phyloP scores from a whole-genome alignment of 768 basidiomycete genomes.

The Termitomyces eurrhizus region DNA sequence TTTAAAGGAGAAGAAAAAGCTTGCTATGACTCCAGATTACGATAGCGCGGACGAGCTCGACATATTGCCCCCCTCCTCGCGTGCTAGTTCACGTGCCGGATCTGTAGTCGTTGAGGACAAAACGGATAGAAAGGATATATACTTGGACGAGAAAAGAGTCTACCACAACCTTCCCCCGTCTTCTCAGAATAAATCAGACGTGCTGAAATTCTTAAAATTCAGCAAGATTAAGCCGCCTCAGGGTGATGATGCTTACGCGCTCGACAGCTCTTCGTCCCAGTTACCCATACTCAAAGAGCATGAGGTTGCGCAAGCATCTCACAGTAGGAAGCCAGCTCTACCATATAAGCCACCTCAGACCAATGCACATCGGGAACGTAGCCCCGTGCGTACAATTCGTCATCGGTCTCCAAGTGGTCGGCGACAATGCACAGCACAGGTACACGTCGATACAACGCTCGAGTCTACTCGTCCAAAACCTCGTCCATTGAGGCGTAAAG shows the following conservation, averaged over 20 bases:
- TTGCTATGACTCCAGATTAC: neutral
- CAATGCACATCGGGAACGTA: conserved; percentile 1
- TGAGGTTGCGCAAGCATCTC: neutral
- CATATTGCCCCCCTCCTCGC: conserved; percentile 17
- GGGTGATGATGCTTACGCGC: conserved; percentile 1
- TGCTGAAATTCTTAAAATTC: conserved; percentile 27
- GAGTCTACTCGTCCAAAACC: conserved; percentile 14
- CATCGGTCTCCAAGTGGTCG: conserved; percentile 2
- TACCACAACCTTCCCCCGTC: neutral
- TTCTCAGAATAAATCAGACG: conserved; percentile 1
- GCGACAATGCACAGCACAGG: neutral
- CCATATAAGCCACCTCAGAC: neutral
- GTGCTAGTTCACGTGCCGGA: conserved; percentile 13
- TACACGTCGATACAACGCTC: neutral
- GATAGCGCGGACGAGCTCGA: conserved; percentile 16
- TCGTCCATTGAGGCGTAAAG: conserved; percentile 5
- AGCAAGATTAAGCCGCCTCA: conserved; percentile 26
- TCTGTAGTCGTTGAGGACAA: conserved; percentile 8
- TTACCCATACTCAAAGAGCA: conserved; percentile 1
- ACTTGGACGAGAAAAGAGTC: conserved; percentile 2
- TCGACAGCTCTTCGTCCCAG: conserved; percentile 2
- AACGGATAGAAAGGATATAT: conserved; percentile 12
- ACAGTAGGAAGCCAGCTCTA: neutral
- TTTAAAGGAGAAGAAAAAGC: neutral
- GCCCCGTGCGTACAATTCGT: neutral